A percentile compares a stretch with the other conserved stretches of the same genome.
phyloP scores from a whole-genome alignment of 225 moss, liverwort and hornwort species.

The Straminergon stramineum region DNA sequence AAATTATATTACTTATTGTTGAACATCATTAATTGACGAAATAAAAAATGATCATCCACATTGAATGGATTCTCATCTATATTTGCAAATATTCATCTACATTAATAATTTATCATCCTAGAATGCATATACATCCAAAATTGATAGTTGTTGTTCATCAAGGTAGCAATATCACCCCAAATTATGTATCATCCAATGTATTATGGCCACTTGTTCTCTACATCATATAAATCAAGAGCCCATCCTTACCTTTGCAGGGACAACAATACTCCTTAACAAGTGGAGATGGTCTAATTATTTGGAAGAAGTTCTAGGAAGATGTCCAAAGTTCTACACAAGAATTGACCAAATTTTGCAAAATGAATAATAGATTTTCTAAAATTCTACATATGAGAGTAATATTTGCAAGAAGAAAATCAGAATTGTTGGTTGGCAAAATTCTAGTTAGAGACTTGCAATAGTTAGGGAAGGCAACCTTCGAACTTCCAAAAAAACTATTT shows the following conservation, averaged over 20 bases:
- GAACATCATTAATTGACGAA: too few species aligned
- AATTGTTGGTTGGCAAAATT: not conserved
- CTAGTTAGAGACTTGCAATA: not conserved
- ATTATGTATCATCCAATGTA: not conserved
- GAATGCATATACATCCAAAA: not conserved
- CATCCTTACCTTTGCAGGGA: not conserved
- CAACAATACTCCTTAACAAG: not conserved
- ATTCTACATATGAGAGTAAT: not conserved
- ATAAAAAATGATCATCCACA: too few species aligned
- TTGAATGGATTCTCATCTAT: not conserved
- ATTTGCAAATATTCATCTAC: not conserved
- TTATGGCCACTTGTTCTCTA: fast-evolving
- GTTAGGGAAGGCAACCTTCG: fast-evolving
- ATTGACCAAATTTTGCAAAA: not conserved
- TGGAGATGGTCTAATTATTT: not conserved
- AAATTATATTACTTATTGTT: too few species aligned
- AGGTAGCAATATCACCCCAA: not conserved
- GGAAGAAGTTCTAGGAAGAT: not conserved
- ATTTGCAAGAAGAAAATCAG: not conserved
- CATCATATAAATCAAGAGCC: not conserved
- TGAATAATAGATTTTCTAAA: not conserved
- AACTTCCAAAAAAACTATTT: not conserved
- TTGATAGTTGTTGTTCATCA: not conserved
- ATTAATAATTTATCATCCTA: not conserved
- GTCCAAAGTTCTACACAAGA: not conserved